Evolutionary conservation across 2,329 filamentous ascomycete genomes (phyloP), one percentile per base, ranked within the genome.

Genomic region (Apiospora hydei): DNA sequence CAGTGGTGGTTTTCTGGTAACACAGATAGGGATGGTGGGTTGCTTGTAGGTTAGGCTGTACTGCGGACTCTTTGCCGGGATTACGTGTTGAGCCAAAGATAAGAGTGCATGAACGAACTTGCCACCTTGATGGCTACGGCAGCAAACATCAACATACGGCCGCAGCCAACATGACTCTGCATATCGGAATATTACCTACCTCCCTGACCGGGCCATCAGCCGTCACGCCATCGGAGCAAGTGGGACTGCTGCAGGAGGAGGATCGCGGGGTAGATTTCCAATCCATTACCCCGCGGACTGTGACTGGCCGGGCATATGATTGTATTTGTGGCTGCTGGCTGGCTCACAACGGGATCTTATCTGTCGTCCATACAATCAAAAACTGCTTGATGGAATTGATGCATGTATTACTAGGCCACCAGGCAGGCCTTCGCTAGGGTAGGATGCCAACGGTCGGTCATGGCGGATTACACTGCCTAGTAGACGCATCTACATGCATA

Each of bases 201-300:
- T 61, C 21, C 44, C 46, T 49, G 30, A 30, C 7, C 30, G 10
- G n/a, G 53, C 30, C 34, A 64, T 24, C 34, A 41, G 57, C 18
- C 10, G 30, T 41, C 57, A 64, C 30, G 57, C 57, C 8, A 41
- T 64, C 57, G 10, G 34, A 38, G 18, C 26, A 14, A 61, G 53
- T 61, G 53, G 53, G 21, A 34, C 53, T 61, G 53, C 30, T 61
- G 53, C 30, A 34, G 34, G 26, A 11, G 53, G 57, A 64, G 57
- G 34, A 64, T 64, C 30, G 57, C 57, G 57, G 53, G 57, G 57
- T 64, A 64, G 21, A 38, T 24, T 64, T 41, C 26, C 26, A 30
- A 30, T 41, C 57, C 57, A 64, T 64, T 64, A 41, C 57, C 57
- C 57, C 57, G 57, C 57, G 57, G n/a, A 14, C n/a, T 64, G 34